phyloP scores from a whole-genome alignment of 805 yeast species.

The Metschnikowia anglica region DNA sequence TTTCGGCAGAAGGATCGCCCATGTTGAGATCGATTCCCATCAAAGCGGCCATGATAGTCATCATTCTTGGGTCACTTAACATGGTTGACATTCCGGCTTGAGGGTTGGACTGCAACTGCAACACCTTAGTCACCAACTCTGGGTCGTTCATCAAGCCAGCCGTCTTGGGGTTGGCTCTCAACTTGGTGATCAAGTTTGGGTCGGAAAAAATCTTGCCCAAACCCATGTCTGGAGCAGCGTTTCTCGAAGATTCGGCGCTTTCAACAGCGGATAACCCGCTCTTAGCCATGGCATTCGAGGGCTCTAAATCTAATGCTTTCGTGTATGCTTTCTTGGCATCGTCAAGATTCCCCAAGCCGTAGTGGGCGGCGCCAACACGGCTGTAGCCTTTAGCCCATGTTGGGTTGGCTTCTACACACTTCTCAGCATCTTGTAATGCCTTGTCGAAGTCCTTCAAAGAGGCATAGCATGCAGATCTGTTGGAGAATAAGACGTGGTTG shows the following conservation, averaged over 20 bases:
- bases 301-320: constrained; percentile 79
- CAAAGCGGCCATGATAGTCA: constrained; percentile 83
- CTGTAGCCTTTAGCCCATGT: constrained; percentile 95
- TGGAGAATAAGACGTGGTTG: constrained; percentile 89
- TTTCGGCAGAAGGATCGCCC: constrained; percentile 19
- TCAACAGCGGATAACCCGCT: constrained; percentile 75
- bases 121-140: constrained; percentile 66
- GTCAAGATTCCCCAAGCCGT: constrained; percentile 78
- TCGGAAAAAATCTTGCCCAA: constrained; percentile 75
- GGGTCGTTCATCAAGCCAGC: constrained; percentile 88
- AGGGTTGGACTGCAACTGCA: constrained; percentile 66
- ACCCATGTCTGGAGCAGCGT: constrained; percentile 67
- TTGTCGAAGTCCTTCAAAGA: constrained; percentile 68
- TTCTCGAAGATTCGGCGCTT: constrained; percentile 53
- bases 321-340: constrained; percentile 70
- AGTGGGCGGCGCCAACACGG: constrained; percentile 90
- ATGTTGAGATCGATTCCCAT: constrained; percentile 76
- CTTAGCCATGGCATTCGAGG: constrained; percentile 80
- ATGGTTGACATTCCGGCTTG: constrained; percentile 67
- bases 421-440: constrained; percentile 83
- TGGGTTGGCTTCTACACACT: constrained; percentile 77
- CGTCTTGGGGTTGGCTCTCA: constrained; percentile 83
- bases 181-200: constrained; percentile 72
- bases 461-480: constrained; percentile 90
- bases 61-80: constrained; percentile 77